A percentile compares a stretch with the other conserved stretches of the same genome.
Conservation (phyloP, 1,139 yeast genomes). For the Suhomyces taliae region DNA sequence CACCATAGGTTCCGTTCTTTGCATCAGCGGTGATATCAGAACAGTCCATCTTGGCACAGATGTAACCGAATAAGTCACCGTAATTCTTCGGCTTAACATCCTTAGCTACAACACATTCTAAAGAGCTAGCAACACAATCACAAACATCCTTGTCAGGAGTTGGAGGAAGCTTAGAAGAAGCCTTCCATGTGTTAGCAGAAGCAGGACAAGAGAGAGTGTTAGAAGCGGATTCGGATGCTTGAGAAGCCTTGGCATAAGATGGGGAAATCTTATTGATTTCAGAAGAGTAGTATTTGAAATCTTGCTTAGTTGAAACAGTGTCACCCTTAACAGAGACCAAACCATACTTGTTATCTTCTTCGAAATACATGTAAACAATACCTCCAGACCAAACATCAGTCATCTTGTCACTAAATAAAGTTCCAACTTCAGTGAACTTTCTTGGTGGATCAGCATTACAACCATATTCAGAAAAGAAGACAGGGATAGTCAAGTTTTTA, state of each 20-base stretch:
- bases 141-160: constrained; percentile 43
- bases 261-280: constrained; percentile 57
- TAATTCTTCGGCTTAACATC: constrained; percentile 33
- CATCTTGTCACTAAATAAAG: constrained; percentile 43
- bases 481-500: constrained; percentile 67
- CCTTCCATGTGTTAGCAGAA: constrained; percentile 37
- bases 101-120: constrained; percentile 37
- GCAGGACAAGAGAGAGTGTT: constrained; percentile 39
- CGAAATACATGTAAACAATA: constrained; percentile 79
- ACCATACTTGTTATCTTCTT: constrained; percentile 80
- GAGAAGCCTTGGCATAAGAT: constrained; percentile 30
- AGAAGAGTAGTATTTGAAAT: constrained; percentile 55
- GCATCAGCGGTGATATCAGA: constrained; percentile 39
- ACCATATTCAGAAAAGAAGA: constrained; percentile 86
- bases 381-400: constrained; percentile 89
- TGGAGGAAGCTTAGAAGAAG: constrained; percentile 44
- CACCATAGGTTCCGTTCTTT: constrained; percentile 40
- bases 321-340: constrained; percentile 57
- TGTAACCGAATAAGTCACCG: constrained; percentile 32
- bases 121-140: constrained; percentile 37
- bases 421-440: constrained; percentile 63
- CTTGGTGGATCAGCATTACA: constrained; percentile 67
- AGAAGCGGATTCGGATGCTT: constrained; percentile 25
- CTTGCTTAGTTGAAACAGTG: constrained; percentile 41
- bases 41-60: constrained; percentile 41